Conservation (phyloP, 1,139 yeast genomes). For the Scheffersomyces insectosa region DNA sequence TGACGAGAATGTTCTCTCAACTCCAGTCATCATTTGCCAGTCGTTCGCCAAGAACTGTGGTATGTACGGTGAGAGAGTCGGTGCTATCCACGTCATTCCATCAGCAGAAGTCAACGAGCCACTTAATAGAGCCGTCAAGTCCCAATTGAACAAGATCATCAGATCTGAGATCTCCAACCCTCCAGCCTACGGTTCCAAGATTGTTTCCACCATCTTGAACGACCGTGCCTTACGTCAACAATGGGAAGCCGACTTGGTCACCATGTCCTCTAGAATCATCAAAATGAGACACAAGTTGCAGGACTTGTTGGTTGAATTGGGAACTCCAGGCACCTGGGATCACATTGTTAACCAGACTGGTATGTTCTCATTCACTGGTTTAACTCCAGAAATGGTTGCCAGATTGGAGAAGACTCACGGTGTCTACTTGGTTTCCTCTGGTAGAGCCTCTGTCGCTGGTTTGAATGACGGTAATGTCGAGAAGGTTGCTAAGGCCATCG, state of each 20-base stretch:
- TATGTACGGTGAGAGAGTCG: slow-evolving; percentile 97
- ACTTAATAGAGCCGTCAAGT: slow-evolving; percentile 53
- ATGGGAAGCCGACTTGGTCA: slow-evolving; percentile 84
- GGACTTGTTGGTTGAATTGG: slow-evolving; percentile 57
- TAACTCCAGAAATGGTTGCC: slow-evolving; percentile 75
- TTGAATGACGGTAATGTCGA: slow-evolving; percentile 78
- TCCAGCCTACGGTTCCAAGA: slow-evolving; percentile 94
- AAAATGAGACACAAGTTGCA: slow-evolving; percentile 73
- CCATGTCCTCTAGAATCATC: slow-evolving; percentile 85
- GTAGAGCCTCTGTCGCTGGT: slow-evolving; percentile 95
- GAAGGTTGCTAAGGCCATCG: slow-evolving; percentile 79
- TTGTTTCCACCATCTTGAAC: slow-evolving; percentile 75
- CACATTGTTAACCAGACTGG: slow-evolving; percentile 92
- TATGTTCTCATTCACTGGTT: slow-evolving; percentile 95
- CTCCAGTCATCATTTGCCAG: slow-evolving; percentile 78
- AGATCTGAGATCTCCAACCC: slow-evolving; percentile 92
- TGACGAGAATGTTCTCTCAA: slow-evolving; percentile 37
- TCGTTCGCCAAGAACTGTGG: slow-evolving; percentile 98
- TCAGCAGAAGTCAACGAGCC: slow-evolving; percentile 29
- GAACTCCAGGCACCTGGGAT: slow-evolving; percentile 90
- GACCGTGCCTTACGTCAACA: slow-evolving; percentile 65
- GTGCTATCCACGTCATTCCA: slow-evolving; percentile 77
- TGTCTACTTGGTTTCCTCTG: slow-evolving; percentile 75
- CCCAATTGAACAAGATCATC: slow-evolving; percentile 77
- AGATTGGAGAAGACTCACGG: slow-evolving; percentile 78